Conservation (phyloP, 2,329 filamentous ascomycete species). For the Diaporthe sp. region DNA sequence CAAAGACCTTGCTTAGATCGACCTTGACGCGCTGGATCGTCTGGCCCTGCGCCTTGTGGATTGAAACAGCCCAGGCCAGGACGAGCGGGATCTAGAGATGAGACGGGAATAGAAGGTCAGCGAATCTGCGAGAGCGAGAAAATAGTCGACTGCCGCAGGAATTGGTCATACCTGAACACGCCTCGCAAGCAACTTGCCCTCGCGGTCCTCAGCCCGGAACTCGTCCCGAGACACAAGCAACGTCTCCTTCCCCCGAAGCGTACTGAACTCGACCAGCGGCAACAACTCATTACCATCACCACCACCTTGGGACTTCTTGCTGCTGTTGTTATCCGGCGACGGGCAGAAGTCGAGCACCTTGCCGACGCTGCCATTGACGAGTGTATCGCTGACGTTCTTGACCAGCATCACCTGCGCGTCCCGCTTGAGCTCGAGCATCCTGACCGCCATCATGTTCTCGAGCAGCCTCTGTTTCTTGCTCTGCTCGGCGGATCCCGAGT, state of each 20-base stretch:
- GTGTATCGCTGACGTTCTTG: slow-evolving; percentile 81
- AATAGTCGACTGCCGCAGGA: too few relatives aligned
- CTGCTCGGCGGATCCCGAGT: slow-evolving; percentile 69
- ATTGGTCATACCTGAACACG: slow-evolving; percentile 32
- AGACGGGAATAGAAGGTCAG: background rate
- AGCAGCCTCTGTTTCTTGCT: slow-evolving; percentile 73
- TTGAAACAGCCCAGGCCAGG: slow-evolving; percentile 40
- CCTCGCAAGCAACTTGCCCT: slow-evolving; percentile 37
- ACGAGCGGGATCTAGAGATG: slow-evolving; percentile 33
- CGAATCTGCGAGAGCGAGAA: too few relatives aligned
- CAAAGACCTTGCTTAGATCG: slow-evolving; percentile 37
- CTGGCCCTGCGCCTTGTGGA: slow-evolving; percentile 42
- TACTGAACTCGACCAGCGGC: slow-evolving; percentile 38
- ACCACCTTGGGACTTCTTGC: background rate
- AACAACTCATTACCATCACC: slow-evolving; percentile 1
- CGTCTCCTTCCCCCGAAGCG: slow-evolving; percentile 31
- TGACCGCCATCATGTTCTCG: slow-evolving; percentile 79
- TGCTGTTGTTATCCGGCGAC: background rate
- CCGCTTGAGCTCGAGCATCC: slow-evolving; percentile 75
- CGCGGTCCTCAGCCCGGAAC: slow-evolving; percentile 37
- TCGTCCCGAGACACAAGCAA: slow-evolving; percentile 35
- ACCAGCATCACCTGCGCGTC: slow-evolving; percentile 85
- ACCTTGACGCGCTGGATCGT: slow-evolving; percentile 40
- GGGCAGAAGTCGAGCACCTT: slow-evolving; percentile 74
- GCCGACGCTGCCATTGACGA: slow-evolving; percentile 82